These are phyloP conservation scores for Stylosanthes scabra DNA, from an alignment of 331 rosid genomes.

Conservation along the genomic window DNA sequence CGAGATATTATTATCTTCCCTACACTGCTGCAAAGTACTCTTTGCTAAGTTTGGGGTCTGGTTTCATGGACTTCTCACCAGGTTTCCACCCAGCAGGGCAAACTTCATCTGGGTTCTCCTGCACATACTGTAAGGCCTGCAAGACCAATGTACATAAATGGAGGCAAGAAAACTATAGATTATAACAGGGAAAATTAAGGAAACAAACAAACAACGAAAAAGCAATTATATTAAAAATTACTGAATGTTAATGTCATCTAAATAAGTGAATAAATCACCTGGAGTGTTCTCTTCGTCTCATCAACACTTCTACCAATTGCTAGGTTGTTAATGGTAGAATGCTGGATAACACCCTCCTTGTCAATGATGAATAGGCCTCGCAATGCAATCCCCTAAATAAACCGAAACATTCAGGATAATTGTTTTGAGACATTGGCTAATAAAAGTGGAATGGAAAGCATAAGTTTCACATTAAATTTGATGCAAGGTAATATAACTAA, in stretches of 20 bases:
- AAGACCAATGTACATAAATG: slow-evolving; percentile 13
- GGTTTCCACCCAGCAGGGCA: slow-evolving; percentile 99
- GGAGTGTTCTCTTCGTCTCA: slow-evolving; percentile 97
- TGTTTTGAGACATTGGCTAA: not conserved
- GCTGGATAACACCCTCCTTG: slow-evolving; percentile 97
- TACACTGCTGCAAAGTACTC: slow-evolving; percentile 89
- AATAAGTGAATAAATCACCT: slow-evolving; percentile 53
- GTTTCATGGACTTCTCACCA: slow-evolving; percentile 99
- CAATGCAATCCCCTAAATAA: slow-evolving; percentile 81
- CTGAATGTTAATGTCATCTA: slow-evolving; percentile 7
- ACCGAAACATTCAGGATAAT: slow-evolving; percentile 33
- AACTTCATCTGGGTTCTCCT: slow-evolving; percentile 97
- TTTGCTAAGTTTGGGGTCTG: slow-evolving; percentile 96
- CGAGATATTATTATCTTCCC: slow-evolving; percentile 5
- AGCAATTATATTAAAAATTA: not conserved
- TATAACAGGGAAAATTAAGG: not conserved
- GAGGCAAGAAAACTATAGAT: slow-evolving; percentile 3
- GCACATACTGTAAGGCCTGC: slow-evolving; percentile 97
- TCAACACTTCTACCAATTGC: slow-evolving; percentile 97
- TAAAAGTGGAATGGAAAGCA: slow-evolving; percentile 22
- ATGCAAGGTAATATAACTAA: slow-evolving; percentile 10
- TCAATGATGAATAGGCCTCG: slow-evolving; percentile 97
- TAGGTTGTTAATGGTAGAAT: slow-evolving; percentile 97
- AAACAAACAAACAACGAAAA: not conserved
- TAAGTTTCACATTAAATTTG: slow-evolving; percentile 6